Percentiles rank a stretch among this genome's conserved stretches.
phyloP scores from a whole-genome alignment of 1,284 basidiomycete genomes.

The Pterulicium gracile region DNA sequence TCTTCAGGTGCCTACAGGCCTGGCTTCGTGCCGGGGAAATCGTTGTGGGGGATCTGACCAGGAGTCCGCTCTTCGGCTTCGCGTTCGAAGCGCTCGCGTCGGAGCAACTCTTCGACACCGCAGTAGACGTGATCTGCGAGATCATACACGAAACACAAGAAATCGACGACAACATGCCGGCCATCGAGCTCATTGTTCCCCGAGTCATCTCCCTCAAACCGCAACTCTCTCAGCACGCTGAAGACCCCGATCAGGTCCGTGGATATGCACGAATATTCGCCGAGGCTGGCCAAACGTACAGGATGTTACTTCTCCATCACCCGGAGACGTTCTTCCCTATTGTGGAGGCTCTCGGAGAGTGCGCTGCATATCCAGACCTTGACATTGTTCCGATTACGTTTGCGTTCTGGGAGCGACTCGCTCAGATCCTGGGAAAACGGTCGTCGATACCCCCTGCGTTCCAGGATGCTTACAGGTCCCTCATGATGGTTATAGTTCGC shows the following conservation, averaged over 20 bases:
- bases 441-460: slow-evolving; percentile 62
- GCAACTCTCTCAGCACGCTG: slow-evolving; percentile 45
- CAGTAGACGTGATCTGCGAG: slow-evolving; percentile 89
- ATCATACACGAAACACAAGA: slow-evolving; percentile 98
- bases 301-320: slow-evolving; percentile 82
- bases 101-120: slow-evolving; percentile 85
- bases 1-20: slow-evolving; percentile 81
- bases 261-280: slow-evolving; percentile 89
- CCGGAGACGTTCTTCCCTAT: slow-evolving; percentile 87
- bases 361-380: slow-evolving; percentile 87
- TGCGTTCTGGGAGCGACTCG: slow-evolving; percentile 95
- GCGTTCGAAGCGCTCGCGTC: slow-evolving; percentile 79
- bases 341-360: slow-evolving; percentile 90
- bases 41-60: slow-evolving; percentile 49
- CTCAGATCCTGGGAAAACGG: slow-evolving; percentile 72
- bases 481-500: slow-evolving; percentile 81
- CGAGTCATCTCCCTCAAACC: slow-evolving; percentile 66
- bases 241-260: slow-evolving; percentile 83
- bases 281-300: slow-evolving; percentile 95
- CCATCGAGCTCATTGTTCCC: slow-evolving; percentile 83
- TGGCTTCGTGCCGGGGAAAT: slow-evolving; percentile 92
- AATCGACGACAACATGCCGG: slow-evolving; percentile 85
- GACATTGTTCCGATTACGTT: slow-evolving; percentile 98
- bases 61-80: slow-evolving; percentile 76
- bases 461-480: slow-evolving; percentile 70